Evolutionary conservation across 1,284 basidiomycete genomes (phyloP).

Genomic region (Ceratobasidium sp.): DNA sequence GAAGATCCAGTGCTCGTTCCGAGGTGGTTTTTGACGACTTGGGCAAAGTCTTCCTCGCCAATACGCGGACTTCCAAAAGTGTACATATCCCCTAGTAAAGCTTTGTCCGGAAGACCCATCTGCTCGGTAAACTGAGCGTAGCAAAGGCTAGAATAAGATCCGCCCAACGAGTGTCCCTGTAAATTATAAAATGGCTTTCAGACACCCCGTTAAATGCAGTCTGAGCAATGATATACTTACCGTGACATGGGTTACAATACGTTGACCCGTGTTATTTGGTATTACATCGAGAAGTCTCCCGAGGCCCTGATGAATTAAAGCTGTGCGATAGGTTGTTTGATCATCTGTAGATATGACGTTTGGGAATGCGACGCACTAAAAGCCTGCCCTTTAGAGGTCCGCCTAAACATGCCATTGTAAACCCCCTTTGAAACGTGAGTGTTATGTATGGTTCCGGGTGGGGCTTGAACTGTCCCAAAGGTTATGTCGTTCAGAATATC

Average conservation of each 20-base stretch:
- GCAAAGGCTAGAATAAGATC: constrained; percentile 4
- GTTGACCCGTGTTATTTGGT: neutral
- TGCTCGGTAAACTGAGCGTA: neutral
- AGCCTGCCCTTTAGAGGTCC: neutral
- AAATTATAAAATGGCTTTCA: neutral
- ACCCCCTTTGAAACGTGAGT: constrained; percentile 6
- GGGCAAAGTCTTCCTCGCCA: neutral
- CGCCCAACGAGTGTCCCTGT: neutral
- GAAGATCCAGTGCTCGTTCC: neutral
- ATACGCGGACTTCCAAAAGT: neutral
- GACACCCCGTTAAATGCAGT: neutral
- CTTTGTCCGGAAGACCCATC: neutral
- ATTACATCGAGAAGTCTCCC: neutral
- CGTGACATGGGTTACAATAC: neutral
- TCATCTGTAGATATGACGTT: neutral
- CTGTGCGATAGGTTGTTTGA: neutral
- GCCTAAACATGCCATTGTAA: neutral
- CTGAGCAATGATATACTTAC: neutral
- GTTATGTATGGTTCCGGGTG: neutral
- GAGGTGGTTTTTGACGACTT: neutral
- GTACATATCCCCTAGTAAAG: neutral
- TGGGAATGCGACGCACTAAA: neutral
- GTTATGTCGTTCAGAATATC: neutral
- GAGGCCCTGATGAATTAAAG: neutral
- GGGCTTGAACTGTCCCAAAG: neutral